Percentiles rank a stretch among this genome's conserved stretches.
Conservation (phyloP, 129 eudicot species). For the Centrapalus pauciflorus region DNA sequence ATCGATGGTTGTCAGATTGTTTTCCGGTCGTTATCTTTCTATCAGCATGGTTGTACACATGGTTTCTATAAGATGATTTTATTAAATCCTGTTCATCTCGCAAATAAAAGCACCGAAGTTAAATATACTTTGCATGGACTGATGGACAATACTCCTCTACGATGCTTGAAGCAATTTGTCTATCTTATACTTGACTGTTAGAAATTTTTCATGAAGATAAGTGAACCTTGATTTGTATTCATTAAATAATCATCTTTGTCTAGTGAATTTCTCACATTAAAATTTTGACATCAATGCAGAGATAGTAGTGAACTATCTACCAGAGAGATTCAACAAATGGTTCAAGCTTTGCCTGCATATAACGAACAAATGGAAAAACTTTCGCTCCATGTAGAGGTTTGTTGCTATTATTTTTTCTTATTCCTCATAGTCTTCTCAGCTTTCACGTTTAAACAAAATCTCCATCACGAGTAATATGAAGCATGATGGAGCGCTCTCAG, state of each 20-base stretch:
- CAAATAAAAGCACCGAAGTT: not conserved
- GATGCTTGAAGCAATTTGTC: too few relatives aligned
- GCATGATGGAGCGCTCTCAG: not conserved
- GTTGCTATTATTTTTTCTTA: slow-evolving; percentile 16
- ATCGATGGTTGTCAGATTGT: not conserved
- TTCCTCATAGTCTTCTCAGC: not conserved
- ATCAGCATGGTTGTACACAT: not conserved
- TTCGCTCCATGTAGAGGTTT: slow-evolving; percentile 85
- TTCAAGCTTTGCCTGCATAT: slow-evolving; percentile 92
- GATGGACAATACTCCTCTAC: too few relatives aligned
- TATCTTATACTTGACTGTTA: not conserved
- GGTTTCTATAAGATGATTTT: too few relatives aligned
- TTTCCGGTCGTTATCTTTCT: not conserved
- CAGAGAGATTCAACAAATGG: slow-evolving; percentile 95
- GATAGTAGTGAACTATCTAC: slow-evolving; percentile 84
- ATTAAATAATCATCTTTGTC: too few relatives aligned
- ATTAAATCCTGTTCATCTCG: not conserved
- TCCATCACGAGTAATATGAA: too few relatives aligned
- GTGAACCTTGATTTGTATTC: too few relatives aligned
- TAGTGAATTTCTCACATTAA: slow-evolving; percentile 15
- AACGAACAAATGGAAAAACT: slow-evolving; percentile 86
- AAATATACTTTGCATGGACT: not conserved
- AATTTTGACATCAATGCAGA: slow-evolving; percentile 40
- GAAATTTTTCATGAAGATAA: not conserved
- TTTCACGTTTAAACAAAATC: not conserved